Conservation (phyloP, 805 yeast genomes). For the Teunomyces funiuensis region DNA sequence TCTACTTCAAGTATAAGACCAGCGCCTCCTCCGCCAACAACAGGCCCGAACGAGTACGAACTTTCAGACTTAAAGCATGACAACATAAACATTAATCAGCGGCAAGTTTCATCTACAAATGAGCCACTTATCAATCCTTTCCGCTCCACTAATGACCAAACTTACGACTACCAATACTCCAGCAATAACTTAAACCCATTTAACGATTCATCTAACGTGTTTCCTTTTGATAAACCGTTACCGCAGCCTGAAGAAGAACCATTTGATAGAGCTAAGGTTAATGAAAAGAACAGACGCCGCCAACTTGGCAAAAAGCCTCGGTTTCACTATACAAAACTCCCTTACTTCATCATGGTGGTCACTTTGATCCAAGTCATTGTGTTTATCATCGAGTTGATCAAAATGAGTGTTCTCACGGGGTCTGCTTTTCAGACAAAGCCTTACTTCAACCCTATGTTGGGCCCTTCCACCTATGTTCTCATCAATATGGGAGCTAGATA, state of each 20-base stretch:
- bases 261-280: not conserved
- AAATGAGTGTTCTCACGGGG: conserved; percentile 60
- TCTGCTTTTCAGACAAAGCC: conserved; percentile 67
- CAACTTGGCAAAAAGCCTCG: conserved; percentile 28
- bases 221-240: conserved; percentile 1
- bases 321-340: conserved; percentile 36
- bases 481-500: conserved; percentile 72
- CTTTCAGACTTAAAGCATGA: conserved; percentile 4
- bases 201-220: conserved; percentile 2
- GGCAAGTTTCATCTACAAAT: not conserved
- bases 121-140: conserved; percentile 8
- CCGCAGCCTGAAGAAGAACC: conserved; percentile 3
- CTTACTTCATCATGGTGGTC: conserved; percentile 42
- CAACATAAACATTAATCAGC: not conserved
- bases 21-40: conserved; percentile 3
- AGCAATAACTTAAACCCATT: not conserved
- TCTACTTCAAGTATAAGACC: not conserved
- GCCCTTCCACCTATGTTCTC: conserved; percentile 66
- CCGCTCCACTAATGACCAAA: not conserved
- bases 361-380: conserved; percentile 52
- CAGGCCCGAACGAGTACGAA: conserved; percentile 11
- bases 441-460: conserved; percentile 75
- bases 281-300: conserved; percentile 19
- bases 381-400: conserved; percentile 60
- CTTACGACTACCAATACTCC: conserved; percentile 1